Conservation (phyloP, 2,329 filamentous ascomycete genomes). For the Ilyonectria robusta region DNA sequence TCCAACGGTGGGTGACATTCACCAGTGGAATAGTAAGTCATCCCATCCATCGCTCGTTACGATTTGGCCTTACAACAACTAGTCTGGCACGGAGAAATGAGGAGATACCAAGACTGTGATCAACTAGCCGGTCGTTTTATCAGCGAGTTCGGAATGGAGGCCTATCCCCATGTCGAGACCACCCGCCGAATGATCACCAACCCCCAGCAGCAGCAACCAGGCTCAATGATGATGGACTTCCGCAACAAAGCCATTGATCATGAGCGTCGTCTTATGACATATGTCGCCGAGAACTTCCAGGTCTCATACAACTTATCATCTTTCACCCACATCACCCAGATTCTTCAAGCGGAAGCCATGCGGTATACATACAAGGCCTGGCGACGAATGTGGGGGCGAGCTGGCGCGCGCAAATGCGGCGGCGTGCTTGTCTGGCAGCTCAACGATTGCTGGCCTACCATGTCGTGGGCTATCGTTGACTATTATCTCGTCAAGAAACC, state of each 20-base stretch:
- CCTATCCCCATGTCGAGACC: conserved; percentile 76
- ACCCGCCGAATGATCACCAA: conserved; percentile 75
- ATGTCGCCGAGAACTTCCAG: conserved; percentile 82
- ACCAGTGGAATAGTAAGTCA: conserved; percentile 72
- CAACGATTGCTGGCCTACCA: conserved; percentile 79
- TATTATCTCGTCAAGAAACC: conserved; percentile 76
- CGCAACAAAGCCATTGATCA: conserved; percentile 88
- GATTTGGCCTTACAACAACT: not conserved
- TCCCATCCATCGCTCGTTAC: not conserved
- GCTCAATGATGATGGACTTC: conserved; percentile 83
- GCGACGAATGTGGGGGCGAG: conserved; percentile 74
- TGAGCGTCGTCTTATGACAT: conserved; percentile 80
- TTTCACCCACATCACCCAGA: conserved; percentile 80
- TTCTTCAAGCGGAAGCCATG: conserved; percentile 68
- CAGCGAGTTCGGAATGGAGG: conserved; percentile 82
- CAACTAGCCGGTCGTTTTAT: conserved; percentile 81
- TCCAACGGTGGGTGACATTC: conserved; percentile 82
- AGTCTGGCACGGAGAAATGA: conserved; percentile 80
- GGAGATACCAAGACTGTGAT: conserved; percentile 83
- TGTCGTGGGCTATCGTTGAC: conserved; percentile 76
- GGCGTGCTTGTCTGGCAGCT: conserved; percentile 79
- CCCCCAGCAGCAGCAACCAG: conserved; percentile 69
- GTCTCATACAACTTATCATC: conserved; percentile 72
- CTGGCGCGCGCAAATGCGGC: conserved; percentile 66
- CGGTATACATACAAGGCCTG: conserved; percentile 67